These are phyloP conservation scores for Trichophyton verrucosum DNA, from an alignment of 2,329 filamentous ascomycete genomes.

Conservation along the genomic window DNA sequence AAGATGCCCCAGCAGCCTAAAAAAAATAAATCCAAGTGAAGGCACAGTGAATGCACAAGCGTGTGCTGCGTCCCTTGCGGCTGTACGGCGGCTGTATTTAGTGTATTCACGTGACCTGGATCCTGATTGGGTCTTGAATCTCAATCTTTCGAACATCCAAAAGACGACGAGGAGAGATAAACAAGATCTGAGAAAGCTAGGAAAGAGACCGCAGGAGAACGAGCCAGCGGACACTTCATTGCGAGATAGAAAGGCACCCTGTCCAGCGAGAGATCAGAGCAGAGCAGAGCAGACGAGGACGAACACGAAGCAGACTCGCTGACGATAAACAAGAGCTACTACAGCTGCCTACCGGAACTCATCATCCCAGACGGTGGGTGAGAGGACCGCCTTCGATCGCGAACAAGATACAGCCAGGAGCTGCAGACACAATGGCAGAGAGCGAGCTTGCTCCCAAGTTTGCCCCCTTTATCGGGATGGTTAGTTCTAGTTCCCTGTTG, in stretches of 20 bases:
- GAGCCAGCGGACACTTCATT: background rate
- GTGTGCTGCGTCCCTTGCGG: background rate
- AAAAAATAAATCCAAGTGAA: background rate
- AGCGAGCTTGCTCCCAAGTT: conserved; percentile 49
- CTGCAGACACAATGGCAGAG: conserved; percentile 28
- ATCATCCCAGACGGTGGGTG: background rate
- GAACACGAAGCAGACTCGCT: no score
- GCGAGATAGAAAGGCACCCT: background rate
- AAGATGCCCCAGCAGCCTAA: background rate
- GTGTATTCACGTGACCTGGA: background rate
- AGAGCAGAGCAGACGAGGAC: background rate
- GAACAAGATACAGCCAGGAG: background rate
- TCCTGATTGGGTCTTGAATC: background rate
- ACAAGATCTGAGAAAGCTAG: background rate
- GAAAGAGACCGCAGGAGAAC: background rate
- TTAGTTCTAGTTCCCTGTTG: conserved; percentile 27
- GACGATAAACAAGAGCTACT: background rate
- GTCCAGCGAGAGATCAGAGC: background rate
- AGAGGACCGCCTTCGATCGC: background rate
- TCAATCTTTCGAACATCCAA: background rate
- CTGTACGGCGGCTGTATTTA: background rate
- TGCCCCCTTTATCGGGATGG: conserved; percentile 57
- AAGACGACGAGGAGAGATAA: background rate
- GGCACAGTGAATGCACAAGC: background rate
- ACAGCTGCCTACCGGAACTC: background rate